A percentile compares a stretch with the other conserved stretches of the same genome.
These are phyloP conservation scores for Parascedosporium putredinis DNA, from an alignment of 2,329 filamentous ascomycete species.

Conservation along the genomic window DNA sequence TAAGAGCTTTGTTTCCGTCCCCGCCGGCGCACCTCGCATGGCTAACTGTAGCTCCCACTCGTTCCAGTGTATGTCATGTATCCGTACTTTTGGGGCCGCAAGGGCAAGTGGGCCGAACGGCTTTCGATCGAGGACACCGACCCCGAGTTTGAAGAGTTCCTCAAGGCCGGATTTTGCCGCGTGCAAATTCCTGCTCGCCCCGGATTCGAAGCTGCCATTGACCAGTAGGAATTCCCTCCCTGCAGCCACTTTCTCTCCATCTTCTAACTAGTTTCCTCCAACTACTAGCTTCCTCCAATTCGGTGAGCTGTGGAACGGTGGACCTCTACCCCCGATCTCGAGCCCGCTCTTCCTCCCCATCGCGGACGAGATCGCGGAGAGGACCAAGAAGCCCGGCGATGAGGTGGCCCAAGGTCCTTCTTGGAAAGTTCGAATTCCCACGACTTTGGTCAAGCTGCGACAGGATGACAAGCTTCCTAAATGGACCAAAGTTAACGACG, in stretches of 20 bases:
- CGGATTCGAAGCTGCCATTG: neutral
- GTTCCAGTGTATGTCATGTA: neutral
- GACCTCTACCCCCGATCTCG: neutral
- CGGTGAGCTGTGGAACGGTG: neutral
- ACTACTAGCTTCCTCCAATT: neutral
- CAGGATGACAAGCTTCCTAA: neutral
- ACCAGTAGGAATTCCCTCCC: neutral
- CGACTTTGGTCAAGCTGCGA: neutral
- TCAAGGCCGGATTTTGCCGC: neutral
- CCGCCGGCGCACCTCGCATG: neutral
- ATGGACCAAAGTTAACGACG: neutral
- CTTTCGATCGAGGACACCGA: neutral
- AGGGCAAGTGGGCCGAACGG: neutral
- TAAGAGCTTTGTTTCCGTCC: neutral
- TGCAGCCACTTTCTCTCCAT: neutral
- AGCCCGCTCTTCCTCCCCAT: neutral
- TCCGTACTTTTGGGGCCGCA: slow-evolving; percentile 1
- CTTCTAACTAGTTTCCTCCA: neutral
- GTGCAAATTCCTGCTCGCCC: neutral
- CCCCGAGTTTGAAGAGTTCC: neutral
- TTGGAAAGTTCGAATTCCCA: neutral
- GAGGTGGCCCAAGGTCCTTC: neutral
- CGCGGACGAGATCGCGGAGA: neutral
- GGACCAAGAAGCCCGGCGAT: neutral
- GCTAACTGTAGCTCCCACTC: neutral